Conservation (phyloP, 2,329 filamentous ascomycete species). For the Monosporascus cannonballus region DNA sequence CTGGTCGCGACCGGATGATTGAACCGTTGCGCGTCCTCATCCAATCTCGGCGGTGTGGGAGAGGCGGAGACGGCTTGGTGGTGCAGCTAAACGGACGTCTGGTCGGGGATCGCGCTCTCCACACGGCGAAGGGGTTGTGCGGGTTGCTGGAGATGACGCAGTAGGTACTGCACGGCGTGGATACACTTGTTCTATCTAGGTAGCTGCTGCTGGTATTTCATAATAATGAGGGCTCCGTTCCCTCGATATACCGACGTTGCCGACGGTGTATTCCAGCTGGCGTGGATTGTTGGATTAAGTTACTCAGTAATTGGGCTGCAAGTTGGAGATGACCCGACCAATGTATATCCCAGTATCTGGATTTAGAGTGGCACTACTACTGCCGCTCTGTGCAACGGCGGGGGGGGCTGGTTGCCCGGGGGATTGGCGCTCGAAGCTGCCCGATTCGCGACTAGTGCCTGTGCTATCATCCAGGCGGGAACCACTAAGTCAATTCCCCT, state of each 20-base stretch:
- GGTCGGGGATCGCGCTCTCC: slow-evolving; percentile 5
- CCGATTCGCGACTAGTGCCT: not conserved
- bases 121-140: slow-evolving; percentile 13
- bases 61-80: not conserved
- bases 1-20: slow-evolving; percentile 18
- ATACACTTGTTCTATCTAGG: not conserved
- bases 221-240: not conserved
- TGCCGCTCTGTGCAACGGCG: not conserved
- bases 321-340: slow-evolving; percentile 14
- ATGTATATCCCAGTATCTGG: no score
- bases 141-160: not conserved
- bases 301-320: slow-evolving; percentile 14
- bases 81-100: not conserved
- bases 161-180: not conserved
- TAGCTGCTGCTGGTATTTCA: not conserved
- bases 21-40: slow-evolving; percentile 14
- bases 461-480: not conserved
- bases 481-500: slow-evolving; percentile 12
- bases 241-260: no score
- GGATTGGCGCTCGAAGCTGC: slow-evolving; percentile 10
- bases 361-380: no score
- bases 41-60: slow-evolving; percentile 15
- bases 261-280: no score
- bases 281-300: slow-evolving; percentile 12
- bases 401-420: slow-evolving; percentile 19